Conservation (phyloP, 352 stramenopile species). For the Globisporangium carolinianum region DNA sequence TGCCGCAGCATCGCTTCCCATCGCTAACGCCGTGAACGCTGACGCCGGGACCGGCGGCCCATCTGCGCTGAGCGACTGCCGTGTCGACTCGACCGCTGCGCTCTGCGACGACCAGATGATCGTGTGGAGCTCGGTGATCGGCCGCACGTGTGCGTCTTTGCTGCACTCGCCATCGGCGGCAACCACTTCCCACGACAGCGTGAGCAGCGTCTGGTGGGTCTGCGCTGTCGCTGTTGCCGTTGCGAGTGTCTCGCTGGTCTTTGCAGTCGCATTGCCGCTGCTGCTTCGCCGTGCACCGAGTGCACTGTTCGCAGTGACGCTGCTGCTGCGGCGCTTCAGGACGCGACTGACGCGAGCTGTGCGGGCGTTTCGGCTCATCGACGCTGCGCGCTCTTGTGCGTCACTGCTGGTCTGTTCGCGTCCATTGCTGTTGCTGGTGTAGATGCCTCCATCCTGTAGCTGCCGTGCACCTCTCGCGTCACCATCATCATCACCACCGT, state of each 20-base stretch:
- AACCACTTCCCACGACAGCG: slow-evolving; percentile 48
- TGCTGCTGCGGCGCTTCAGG: slow-evolving; percentile 13
- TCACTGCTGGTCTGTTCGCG: not conserved
- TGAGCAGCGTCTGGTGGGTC: slow-evolving; percentile 48
- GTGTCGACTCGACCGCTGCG: not conserved
- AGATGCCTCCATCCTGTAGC: not conserved
- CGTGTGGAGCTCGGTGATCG: slow-evolving; percentile 59
- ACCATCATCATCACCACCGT: not conserved
- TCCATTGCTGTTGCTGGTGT: not conserved
- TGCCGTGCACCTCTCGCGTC: not conserved
- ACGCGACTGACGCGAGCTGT: not conserved
- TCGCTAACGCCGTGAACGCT: slow-evolving; percentile 2
- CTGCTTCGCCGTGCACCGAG: not conserved
- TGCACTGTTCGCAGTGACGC: not conserved
- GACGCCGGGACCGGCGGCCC: not conserved
- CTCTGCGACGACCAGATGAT: slow-evolving; percentile 51
- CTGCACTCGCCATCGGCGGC: not conserved
- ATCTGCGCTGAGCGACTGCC: not conserved
- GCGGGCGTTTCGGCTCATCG: slow-evolving; percentile 4
- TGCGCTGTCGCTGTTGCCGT: not conserved
- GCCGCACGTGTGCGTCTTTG: slow-evolving; percentile 8
- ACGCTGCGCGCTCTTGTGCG: slow-evolving; percentile 3
- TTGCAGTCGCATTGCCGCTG: not conserved
- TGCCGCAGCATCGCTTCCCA: not conserved
- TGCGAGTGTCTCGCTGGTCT: not conserved